Base-by-base conservation (phyloP, 352 stramenopile species). In the Globisporangium takayamanum region DNA sequence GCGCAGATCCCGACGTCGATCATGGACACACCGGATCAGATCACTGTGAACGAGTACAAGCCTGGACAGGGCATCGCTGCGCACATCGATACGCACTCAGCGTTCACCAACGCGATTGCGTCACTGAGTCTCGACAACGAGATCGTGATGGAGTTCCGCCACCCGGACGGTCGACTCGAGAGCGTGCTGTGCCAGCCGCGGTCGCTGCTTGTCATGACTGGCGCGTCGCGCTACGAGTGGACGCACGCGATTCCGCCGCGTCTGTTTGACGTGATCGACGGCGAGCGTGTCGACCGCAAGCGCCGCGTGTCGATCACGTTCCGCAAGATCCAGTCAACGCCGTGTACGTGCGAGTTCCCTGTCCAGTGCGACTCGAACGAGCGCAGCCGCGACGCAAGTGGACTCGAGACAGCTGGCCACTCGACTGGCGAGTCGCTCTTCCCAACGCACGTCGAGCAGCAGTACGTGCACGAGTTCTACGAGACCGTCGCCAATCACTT, bases 21-120 rank as follows among this genome's bases (percentile, higher is more conserved):
- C 55, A 89, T 91, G 76, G 74, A 79, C 50, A 75, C 33, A 53
- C 82, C 82, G 0, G 75, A 94, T 50, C 84, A 94, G 65, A 87
- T 94, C 64, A 94, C 84, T 1, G 76, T 90, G 50, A 97, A 97
- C 64, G 89, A 96, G 58, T 97, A 97, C 72, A 52, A 88, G 42
- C 88, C 87, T 0, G 88, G 88, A 18, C 85, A 96, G 61, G 89
- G 88, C 39, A 96, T 97, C 57, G 76, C 88, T 8, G 80, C 80
- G 28, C 89, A 97, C 57, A 73, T 94, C 28, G 89, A 97, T 64
- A 95, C 88, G 6, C 88, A 96, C 63, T 92, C 80, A 30, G 88
- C 87, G 6, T 97, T 96, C 59, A 89, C 75, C 11, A 79, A 74
- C 8, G 85, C 79, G 14, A 94, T 96, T 60, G 79, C 76, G 36